A percentile compares a stretch with the other conserved stretches of the same genome.
Evolutionary conservation across 2,329 filamentous ascomycete genomes (phyloP).

Genomic region (Diaporthe sp.): DNA sequence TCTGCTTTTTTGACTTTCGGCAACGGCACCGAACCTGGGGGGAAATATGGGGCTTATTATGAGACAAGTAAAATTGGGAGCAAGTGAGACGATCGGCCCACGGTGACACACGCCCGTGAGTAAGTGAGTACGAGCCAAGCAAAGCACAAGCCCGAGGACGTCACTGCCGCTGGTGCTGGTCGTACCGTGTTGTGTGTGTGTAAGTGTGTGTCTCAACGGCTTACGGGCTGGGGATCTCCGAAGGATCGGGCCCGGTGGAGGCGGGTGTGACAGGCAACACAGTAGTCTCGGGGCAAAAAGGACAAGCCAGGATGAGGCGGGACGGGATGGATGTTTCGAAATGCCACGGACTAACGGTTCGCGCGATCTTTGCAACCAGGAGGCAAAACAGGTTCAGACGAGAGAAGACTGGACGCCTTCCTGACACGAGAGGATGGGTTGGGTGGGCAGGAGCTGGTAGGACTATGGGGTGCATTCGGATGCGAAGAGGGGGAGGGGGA

Average conservation of each 20-base stretch:
- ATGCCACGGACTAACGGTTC: constrained; percentile 10
- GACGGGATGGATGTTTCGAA: constrained; percentile 3
- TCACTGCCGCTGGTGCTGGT: not conserved
- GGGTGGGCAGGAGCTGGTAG: not conserved
- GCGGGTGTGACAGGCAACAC: not conserved
- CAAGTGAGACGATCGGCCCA: constrained; percentile 13
- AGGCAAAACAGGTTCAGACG: constrained; percentile 10
- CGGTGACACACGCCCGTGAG: constrained; percentile 9
- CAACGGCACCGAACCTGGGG: not conserved
- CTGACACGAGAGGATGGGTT: not conserved
- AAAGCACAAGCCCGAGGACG: constrained; percentile 19
- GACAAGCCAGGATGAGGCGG: not conserved
- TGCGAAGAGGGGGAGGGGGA: not conserved
- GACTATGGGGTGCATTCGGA: not conserved
- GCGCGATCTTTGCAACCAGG: constrained; percentile 7
- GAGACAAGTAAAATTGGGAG: constrained; percentile 25
- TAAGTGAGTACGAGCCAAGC: constrained; percentile 27
- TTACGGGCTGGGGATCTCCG: constrained; percentile 40
- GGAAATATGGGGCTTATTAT: constrained; percentile 25
- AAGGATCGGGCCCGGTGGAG: constrained; percentile 25
- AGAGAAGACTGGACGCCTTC: not conserved
- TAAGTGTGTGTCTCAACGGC: constrained; percentile 5
- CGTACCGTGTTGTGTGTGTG: not conserved
- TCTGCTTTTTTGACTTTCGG: not conserved
- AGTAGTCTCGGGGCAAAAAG: not conserved